Base-by-base conservation (phyloP, 1,139 yeast genomes). In the Blastobotrys aristatus region DNA sequence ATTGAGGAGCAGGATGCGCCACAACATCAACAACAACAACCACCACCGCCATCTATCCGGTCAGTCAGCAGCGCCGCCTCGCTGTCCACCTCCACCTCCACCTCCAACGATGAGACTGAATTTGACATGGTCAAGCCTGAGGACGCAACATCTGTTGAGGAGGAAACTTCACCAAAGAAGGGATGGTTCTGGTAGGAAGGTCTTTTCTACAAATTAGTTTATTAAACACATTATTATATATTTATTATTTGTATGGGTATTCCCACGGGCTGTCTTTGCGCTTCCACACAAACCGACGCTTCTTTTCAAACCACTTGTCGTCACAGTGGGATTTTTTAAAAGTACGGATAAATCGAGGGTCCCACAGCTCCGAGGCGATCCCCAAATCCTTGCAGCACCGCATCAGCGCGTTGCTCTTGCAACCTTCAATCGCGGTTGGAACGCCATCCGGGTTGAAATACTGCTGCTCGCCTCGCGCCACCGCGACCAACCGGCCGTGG, bases 361-460 rank as follows among this genome's bases (percentile, higher is more conserved):
- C 98, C 98, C 98, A 92, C 48, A 92, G 73, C 61, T 92, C 98
- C 52, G 95, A 85, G 1, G 97, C 98, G 58, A 92, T 84, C 4
- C 97, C 97, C 58, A 92, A 74, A 68, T 92, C 98, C 64, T 92
- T 92, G 68, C 98, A 92, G 62, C 97, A 90, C 63, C 98, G 77
- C 97, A 92, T 92, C 66, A 92, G 72, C 0, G 98, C 97, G 63
- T 92, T 92, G 64, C 95, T 83, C 64, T 89, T 89, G 67, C 98
- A 92, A 13, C 98, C 98, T 68, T 92, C 98, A 41, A 95, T 83
- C 0, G 98, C 97, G 0, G 97, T 92, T 4, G 97, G 89, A 46
- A 92, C 79, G 46, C 94, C 95, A 49, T 80, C 82, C 32, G 87
- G 90, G 43, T 81, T 84, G 69, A 86, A 92, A 63, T 85, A 92